phyloP scores from a whole-genome alignment of 2,329 filamentous ascomycete species.

The Alternaria sp. region DNA sequence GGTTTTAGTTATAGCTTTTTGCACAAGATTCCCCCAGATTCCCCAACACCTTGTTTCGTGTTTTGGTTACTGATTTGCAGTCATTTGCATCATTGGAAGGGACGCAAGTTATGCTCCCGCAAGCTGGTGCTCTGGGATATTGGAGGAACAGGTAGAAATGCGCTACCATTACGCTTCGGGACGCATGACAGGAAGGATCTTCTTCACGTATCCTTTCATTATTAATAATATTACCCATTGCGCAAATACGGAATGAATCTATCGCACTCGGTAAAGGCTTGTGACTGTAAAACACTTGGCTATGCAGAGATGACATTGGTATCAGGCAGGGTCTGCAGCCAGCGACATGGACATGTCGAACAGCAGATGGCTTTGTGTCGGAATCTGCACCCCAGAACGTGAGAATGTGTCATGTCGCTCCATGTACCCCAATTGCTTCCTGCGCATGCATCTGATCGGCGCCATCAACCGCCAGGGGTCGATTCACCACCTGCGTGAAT shows the following conservation, averaged over 20 bases:
- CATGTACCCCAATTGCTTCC: constrained; percentile 4
- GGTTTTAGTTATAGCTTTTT: constrained; percentile 29
- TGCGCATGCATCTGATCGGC: constrained; percentile 9
- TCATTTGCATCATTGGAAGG: constrained; percentile 26
- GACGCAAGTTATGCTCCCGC: constrained; percentile 18
- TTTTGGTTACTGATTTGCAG: constrained; percentile 18
- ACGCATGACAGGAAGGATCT: constrained; percentile 20
- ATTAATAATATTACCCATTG: constrained; percentile 40
- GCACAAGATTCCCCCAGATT: constrained; percentile 42
- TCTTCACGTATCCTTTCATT: constrained; percentile 29
- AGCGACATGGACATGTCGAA: constrained; percentile 1
- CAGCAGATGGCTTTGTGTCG: constrained; percentile 12
- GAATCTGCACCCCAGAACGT: constrained; percentile 24
- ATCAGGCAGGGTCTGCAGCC: constrained; percentile 5
- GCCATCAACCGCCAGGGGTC: constrained; percentile 10
- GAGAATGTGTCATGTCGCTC: constrained; percentile 3
- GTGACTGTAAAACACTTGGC: neutral
- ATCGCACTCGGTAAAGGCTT: neutral
- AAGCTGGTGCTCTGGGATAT: constrained; percentile 11
- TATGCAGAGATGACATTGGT: neutral
- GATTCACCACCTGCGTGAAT: neutral
- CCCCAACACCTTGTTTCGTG: constrained; percentile 21
- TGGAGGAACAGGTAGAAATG: constrained; percentile 18
- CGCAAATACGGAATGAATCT: neutral
- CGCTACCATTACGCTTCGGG: constrained; percentile 17